Conservation (phyloP, 2,329 filamentous ascomycete species). For the Colletotrichum sp. region DNA sequence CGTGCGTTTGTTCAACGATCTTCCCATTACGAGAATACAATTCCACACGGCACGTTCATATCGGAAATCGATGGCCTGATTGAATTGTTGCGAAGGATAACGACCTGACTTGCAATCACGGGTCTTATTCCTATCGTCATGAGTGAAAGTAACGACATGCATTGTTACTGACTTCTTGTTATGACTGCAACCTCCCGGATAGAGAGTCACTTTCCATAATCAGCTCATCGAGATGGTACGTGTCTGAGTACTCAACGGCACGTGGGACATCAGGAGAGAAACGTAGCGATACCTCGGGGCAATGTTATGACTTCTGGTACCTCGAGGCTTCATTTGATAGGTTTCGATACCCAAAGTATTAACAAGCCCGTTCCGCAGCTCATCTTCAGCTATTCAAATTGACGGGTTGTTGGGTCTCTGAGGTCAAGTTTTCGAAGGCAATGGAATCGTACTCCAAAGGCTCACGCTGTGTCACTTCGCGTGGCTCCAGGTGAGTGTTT, state of each 20-base stretch:
- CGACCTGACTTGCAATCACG: not conserved
- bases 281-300: rapidly evolving
- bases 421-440: rapidly evolving
- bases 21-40: rapidly evolving
- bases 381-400: not conserved
- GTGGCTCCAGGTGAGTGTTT: not conserved
- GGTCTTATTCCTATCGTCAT: rapidly evolving
- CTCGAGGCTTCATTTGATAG: not conserved
- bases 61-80: rapidly evolving
- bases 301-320: not conserved
- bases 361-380: not conserved
- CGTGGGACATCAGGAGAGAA: not conserved
- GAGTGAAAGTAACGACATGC: not conserved
- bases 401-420: not conserved
- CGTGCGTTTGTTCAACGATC: not conserved
- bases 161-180: rapidly evolving
- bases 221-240: not conserved
- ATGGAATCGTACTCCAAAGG: not conserved
- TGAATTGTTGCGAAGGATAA: rapidly evolving
- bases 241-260: not conserved
- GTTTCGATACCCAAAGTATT: not conserved
- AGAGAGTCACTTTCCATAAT: not conserved
- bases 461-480: not conserved
- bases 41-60: rapidly evolving
- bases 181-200: not conserved